Evolutionary conservation across 1,284 basidiomycete genomes (phyloP), one percentile per base, ranked within the genome.

Genomic region (Erythrobasidium hasegawianum): DNA sequence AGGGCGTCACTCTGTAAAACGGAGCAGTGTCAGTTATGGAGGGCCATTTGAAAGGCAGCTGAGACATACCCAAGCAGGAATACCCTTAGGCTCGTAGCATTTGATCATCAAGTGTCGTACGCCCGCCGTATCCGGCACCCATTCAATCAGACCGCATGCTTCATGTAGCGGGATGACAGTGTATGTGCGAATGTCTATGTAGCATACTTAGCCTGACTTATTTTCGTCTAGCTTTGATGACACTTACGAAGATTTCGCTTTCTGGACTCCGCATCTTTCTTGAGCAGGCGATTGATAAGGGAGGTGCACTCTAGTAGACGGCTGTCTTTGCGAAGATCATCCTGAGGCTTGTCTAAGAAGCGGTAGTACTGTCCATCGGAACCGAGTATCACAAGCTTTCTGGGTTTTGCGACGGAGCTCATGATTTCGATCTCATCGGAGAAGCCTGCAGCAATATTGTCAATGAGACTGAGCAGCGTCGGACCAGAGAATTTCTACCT

Each of bases 261-360:
- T 75, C 96, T 87, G 38, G 94, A 92, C 66, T 97, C 77, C 2
- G 74, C 72, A 55, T 75, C 91, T 20, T 89, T 87, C 75, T 95
- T 95, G 64, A 99, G 82, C 14, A 98, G 80, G 77, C 97, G 97
- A 80, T 98, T 98, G 80, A 99, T 95, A 80, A 99, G 95, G 2
- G 90, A 85, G 74, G 97, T 94, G 77, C 98, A 91, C 76, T 98
- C 96, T 95, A 98, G 98, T 67, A 99, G 79, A 9, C 96, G 85
- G 0, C 95, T 94, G 75, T 99, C 96, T 78, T 99, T 99, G 52
- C 96, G 84, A 52, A 99, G 81, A 78, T 99, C 96, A 76, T 99
- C 96, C 77, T 94, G 94, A 1, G 96, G 95, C 78, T 99, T 99
- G 71, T 91, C 93, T 14, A 99, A 82, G 81, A 98, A 98, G 74